phyloP scores from a whole-genome alignment of 495 filamentous ascomycete species.

The Thermothielavioides terrestris region DNA sequence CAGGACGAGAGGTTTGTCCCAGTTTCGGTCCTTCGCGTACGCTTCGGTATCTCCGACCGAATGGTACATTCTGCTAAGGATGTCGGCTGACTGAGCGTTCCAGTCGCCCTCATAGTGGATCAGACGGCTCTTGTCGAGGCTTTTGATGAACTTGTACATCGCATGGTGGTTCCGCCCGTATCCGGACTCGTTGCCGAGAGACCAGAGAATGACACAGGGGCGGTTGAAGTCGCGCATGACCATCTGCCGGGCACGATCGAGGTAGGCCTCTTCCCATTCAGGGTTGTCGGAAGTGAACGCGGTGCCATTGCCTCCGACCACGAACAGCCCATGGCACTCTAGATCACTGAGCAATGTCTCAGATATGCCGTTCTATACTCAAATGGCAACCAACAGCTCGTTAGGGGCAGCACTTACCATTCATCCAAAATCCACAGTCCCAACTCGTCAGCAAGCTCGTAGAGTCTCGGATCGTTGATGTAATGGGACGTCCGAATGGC shows the following conservation, averaged over 20 bases:
- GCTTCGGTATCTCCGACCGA: conserved; percentile 40
- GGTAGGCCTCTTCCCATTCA: conserved; percentile 57
- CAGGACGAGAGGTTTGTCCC: conserved; percentile 51
- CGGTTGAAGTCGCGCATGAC: conserved; percentile 62
- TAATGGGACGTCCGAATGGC: conserved; percentile 60
- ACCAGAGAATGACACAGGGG: conserved; percentile 62
- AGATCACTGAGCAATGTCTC: conserved; percentile 42
- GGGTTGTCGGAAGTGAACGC: conserved; percentile 56
- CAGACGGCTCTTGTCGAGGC: conserved; percentile 46
- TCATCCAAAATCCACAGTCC: conserved; percentile 67
- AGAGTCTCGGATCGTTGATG: conserved; percentile 50
- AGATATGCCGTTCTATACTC: not conserved
- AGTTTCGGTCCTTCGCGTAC: conserved; percentile 32
- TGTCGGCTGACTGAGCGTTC: conserved; percentile 51
- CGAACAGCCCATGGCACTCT: conserved; percentile 61
- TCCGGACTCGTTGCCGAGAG: conserved; percentile 63
- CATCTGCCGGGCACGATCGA: conserved; percentile 61
- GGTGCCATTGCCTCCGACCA: conserved; percentile 39
- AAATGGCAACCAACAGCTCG: too few species aligned
- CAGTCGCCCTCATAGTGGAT: conserved; percentile 64
- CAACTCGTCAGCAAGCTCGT: conserved; percentile 58
- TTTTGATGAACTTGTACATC: conserved; percentile 58
- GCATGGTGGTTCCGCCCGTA: conserved; percentile 58
- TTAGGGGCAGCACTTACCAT: conserved; percentile 18
- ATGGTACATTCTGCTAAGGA: conserved; percentile 61